Evolutionary conservation across 2,329 filamentous ascomycete species (phyloP).

Genomic region (Phyllosticta citrichinensis): DNA sequence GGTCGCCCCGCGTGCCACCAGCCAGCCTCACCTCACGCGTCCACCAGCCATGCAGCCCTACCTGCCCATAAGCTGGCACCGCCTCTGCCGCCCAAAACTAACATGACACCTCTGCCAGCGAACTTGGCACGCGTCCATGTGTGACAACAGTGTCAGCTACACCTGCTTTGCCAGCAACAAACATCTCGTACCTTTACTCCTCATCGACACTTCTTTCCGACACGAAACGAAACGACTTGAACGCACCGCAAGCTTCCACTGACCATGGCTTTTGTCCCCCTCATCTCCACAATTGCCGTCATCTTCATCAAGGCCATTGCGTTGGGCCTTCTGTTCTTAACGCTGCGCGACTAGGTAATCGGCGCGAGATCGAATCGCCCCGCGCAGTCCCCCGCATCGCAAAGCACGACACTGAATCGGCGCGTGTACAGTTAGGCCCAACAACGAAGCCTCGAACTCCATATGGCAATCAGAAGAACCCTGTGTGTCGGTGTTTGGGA

Average conservation of each 20-base stretch:
- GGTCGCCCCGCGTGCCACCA: background rate
- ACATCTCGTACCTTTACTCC: background rate
- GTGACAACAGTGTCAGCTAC: background rate
- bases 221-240: constrained; percentile 14
- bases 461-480: too few species aligned
- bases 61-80: background rate
- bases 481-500: too few species aligned
- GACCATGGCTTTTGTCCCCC: constrained; percentile 10
- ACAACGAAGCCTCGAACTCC: too few species aligned
- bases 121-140: background rate
- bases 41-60: background rate
- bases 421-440: too few species aligned
- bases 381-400: background rate
- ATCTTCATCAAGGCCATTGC: constrained; percentile 11
- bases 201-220: background rate
- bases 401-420: background rate
- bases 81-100: background rate
- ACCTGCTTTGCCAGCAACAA: background rate
- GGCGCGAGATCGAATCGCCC: background rate
- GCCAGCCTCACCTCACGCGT: background rate
- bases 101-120: background rate
- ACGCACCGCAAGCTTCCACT: background rate
- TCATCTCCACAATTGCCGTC: constrained; percentile 10
- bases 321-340: constrained; percentile 7
- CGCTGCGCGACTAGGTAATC: constrained; percentile 6